Evolutionary conservation across 208 protist genomes (phyloP).

Genomic region (Herpetomonas muscarum): DNA sequence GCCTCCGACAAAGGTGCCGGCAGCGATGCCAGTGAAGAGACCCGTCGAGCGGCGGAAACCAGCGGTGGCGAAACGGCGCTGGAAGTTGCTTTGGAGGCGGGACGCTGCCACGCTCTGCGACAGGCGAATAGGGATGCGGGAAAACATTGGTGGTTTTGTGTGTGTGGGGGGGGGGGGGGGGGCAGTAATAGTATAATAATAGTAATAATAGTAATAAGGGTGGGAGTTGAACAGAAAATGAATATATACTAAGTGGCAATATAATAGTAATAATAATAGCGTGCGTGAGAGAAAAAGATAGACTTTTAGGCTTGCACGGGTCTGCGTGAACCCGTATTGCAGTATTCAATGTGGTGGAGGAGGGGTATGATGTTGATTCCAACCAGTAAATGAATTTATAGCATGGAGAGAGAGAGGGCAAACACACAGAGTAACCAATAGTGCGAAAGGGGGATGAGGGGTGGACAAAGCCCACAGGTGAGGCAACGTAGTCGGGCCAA

Average conservation of each 20-base stretch:
- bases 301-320: no score
- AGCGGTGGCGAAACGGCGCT: not conserved
- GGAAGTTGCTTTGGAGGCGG: slow-evolving; percentile 5
- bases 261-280: no score
- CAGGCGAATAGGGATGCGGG: slow-evolving; percentile 24
- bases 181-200: not conserved
- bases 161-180: not conserved
- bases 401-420: not conserved
- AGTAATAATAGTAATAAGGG: not conserved
- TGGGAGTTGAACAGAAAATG: no score
- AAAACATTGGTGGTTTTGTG: slow-evolving; percentile 31
- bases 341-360: no score
- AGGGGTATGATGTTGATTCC: no score
- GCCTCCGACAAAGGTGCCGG: slow-evolving; percentile 27
- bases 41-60: slow-evolving; percentile 12
- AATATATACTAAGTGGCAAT: no score
- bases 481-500: no score
- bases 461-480: not conserved
- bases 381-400: not conserved
- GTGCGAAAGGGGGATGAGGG: not conserved
- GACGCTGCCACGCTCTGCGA: slow-evolving; percentile 24
- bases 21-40: slow-evolving; percentile 24
- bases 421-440: not conserved
- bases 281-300: no score
- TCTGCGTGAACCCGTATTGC: no score